phyloP scores from a whole-genome alignment of 805 yeast species.

The Ogataea nitratoaversa region DNA sequence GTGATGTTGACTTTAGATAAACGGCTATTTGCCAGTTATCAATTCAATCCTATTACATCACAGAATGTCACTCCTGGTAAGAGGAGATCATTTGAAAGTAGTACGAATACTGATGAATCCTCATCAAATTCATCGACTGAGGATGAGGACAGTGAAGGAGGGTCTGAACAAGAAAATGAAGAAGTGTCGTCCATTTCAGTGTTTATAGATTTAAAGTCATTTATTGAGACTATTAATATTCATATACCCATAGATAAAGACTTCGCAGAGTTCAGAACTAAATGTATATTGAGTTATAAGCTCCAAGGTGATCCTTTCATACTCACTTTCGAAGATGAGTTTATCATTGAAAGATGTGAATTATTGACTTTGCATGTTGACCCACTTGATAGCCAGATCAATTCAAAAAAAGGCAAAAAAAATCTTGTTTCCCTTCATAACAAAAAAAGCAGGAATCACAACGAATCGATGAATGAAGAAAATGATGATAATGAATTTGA shows the following conservation, averaged over 20 bases:
- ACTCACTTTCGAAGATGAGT: slow-evolving; percentile 49
- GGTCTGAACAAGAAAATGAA: slow-evolving; percentile 9
- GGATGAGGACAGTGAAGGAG: slow-evolving; percentile 1
- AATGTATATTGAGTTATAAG: slow-evolving; percentile 47
- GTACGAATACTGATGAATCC: not conserved
- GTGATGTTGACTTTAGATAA: slow-evolving; percentile 36
- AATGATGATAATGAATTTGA: slow-evolving; percentile 15
- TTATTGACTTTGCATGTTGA: slow-evolving; percentile 40
- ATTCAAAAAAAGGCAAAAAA: not conserved
- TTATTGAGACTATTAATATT: slow-evolving; percentile 49
- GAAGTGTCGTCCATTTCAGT: slow-evolving; percentile 24
- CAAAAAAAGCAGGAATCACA: not conserved
- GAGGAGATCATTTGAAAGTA: not conserved
- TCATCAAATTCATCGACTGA: not conserved
- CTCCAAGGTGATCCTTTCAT: slow-evolving; percentile 52
- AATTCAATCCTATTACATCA: slow-evolving; percentile 16
- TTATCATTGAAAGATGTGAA: slow-evolving; percentile 53
- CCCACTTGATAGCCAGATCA: slow-evolving; percentile 4
- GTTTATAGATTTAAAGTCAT: slow-evolving; percentile 41
- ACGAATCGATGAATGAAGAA: slow-evolving; percentile 30
- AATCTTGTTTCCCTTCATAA: not conserved
- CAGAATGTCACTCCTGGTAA: not conserved
- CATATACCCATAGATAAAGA: slow-evolving; percentile 27
- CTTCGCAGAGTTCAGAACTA: slow-evolving; percentile 25
- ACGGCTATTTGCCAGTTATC: slow-evolving; percentile 32